phyloP scores from a whole-genome alignment of 2,329 filamentous ascomycete species.

The Exophiala calicioides region DNA sequence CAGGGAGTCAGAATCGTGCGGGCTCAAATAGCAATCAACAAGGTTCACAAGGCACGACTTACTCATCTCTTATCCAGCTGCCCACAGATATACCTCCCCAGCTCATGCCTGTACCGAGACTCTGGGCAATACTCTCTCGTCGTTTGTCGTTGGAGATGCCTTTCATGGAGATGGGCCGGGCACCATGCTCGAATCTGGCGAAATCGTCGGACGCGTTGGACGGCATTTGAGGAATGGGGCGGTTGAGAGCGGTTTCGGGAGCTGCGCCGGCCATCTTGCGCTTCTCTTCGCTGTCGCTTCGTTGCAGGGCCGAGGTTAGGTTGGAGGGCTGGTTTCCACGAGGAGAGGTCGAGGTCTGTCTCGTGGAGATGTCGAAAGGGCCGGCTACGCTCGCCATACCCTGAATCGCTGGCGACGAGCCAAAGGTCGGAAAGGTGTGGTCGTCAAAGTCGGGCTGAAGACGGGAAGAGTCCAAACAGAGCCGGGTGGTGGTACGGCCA shows the following conservation, averaged over 20 bases:
- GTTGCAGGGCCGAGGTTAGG: slow-evolving; percentile 62
- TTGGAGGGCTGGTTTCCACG: slow-evolving; percentile 63
- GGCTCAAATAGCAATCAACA: too few relatives aligned
- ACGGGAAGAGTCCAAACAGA: slow-evolving; percentile 37
- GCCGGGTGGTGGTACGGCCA: slow-evolving; percentile 44
- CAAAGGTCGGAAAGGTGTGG: slow-evolving; percentile 43
- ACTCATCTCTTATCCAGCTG: slow-evolving; percentile 98
- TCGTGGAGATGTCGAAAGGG: slow-evolving; percentile 62
- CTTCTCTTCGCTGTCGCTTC: slow-evolving; percentile 46
- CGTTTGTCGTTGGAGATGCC: slow-evolving; percentile 50
- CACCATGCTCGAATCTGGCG: slow-evolving; percentile 42
- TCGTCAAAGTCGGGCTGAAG: slow-evolving; percentile 40
- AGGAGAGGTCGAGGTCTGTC: slow-evolving; percentile 60
- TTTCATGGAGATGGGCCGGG: slow-evolving; percentile 62
- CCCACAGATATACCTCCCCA: slow-evolving; percentile 96
- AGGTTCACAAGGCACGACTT: too few relatives aligned
- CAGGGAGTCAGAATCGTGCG: slow-evolving; percentile 20
- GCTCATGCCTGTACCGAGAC: slow-evolving; percentile 78
- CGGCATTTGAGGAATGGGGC: slow-evolving; percentile 32
- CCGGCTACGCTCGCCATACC: slow-evolving; percentile 49
- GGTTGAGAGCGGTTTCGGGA: slow-evolving; percentile 24
- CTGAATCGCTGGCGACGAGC: slow-evolving; percentile 36
- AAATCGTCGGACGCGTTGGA: slow-evolving; percentile 28
- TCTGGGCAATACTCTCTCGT: slow-evolving; percentile 62
- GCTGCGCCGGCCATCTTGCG: slow-evolving; percentile 20